These are phyloP conservation scores for Eimeria acervulina DNA, from an alignment of 169 alveolate species.

Conservation along the genomic window DNA sequence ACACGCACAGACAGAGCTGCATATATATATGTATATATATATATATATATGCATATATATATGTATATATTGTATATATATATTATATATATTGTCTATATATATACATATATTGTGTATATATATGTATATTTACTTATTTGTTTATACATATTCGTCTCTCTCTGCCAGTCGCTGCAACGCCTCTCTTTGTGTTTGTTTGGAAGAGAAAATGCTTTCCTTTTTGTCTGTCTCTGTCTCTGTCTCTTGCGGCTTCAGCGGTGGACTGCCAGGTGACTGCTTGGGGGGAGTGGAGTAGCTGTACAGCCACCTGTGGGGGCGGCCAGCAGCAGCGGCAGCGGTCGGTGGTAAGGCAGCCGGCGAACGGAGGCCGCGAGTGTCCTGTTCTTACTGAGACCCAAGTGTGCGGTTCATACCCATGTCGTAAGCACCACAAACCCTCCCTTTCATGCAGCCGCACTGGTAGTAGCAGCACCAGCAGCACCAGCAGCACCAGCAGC, in stretches of 20 bases:
- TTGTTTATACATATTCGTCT: not conserved
- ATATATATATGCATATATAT: no score
- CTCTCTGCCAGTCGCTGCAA: not conserved
- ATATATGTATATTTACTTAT: no score
- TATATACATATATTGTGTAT: no score
- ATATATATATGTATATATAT: no score
- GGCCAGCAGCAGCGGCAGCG: slow-evolving; percentile 87
- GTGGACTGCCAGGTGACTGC: slow-evolving; percentile 87
- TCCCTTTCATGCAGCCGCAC: no score
- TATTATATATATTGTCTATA: no score
- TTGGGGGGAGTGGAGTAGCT: slow-evolving; percentile 87
- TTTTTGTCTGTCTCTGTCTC: not conserved
- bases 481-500: no score
- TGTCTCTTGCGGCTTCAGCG: slow-evolving; percentile 63
- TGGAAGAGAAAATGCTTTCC: not conserved
- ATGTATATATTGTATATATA: no score
- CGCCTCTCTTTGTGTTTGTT: not conserved
- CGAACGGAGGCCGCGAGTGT: slow-evolving; percentile 77
- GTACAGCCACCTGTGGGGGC: slow-evolving; percentile 87
- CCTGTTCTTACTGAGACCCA: slow-evolving; percentile 76
- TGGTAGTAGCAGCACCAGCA: no score
- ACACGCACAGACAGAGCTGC: no score
- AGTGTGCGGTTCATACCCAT: slow-evolving; percentile 81
- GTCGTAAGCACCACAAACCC: slow-evolving; percentile 81
- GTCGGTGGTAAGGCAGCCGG: slow-evolving; percentile 81